A percentile compares a stretch with the other conserved stretches of the same genome.
Evolutionary conservation across 108 stramenopile genomes (phyloP).

Genomic region (Seminavis robusta): DNA sequence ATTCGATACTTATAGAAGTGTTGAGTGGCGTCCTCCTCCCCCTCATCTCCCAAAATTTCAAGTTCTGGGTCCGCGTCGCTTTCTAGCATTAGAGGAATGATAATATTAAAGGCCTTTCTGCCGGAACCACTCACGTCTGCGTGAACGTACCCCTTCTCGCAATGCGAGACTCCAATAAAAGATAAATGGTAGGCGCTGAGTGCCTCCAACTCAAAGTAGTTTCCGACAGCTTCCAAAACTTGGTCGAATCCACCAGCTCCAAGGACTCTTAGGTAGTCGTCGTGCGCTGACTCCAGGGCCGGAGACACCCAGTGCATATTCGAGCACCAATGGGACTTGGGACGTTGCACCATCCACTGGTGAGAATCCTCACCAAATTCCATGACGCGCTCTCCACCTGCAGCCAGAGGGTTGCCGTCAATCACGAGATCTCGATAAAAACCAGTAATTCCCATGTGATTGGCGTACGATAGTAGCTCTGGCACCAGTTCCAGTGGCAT

Average conservation of each 20-base stretch:
- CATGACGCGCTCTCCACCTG: not conserved
- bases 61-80: constrained; percentile 55
- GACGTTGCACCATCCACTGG: constrained; percentile 27
- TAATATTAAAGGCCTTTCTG: constrained; percentile 56
- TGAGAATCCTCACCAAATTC: constrained; percentile 5
- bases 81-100: constrained; percentile 49
- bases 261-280: constrained; percentile 40
- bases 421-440: constrained; percentile 18
- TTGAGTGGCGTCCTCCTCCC: constrained; percentile 1
- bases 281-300: constrained; percentile 41
- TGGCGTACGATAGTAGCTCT: constrained; percentile 19
- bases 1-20: constrained; percentile 33
- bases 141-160: constrained; percentile 49
- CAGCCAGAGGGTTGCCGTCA: constrained; percentile 8
- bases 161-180: constrained; percentile 58
- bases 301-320: constrained; percentile 73
- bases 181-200: constrained; percentile 52
- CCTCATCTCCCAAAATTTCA: constrained; percentile 14
- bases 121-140: constrained; percentile 52
- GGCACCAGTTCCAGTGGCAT: constrained; percentile 15
- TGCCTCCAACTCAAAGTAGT: constrained; percentile 44
- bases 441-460: constrained; percentile 34
- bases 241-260: constrained; percentile 59
- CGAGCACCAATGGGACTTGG: constrained; percentile 43
- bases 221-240: constrained; percentile 48